Base-by-base conservation (phyloP, 306 rosid species). In the Fragaria ananassa region DNA sequence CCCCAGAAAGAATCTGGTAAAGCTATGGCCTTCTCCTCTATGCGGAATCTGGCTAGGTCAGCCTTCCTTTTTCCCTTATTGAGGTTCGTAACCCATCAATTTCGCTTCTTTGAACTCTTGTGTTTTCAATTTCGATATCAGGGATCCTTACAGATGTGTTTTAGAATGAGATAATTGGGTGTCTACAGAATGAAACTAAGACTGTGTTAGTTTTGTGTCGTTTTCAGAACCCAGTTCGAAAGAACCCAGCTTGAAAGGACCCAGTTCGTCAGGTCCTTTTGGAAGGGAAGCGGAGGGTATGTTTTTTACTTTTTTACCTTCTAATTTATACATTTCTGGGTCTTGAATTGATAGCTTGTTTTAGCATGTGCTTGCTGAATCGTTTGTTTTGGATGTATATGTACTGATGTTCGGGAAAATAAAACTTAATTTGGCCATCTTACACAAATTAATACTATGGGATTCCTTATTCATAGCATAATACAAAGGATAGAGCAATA, bases 151-250 rank as follows among this genome's bases (percentile, higher is more conserved):
- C 39, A 5, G 39, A 18, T 6, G 57, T 18, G 61, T 8, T n/a
- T n/a, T 11, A 54, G 11, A 19, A 8, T 19, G 39, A 35, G 39
- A 35, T 35, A 19, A 21, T 57, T 39, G 44, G 44, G 44, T 6
- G 44, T 39, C 5, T 39, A 39, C 9, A 39, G 44, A 9, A 42
- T 12, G 18, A 4, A 13, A 47, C 1, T 47, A 46, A 12, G n/a
- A 27, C 41, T 58, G 3, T 27, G 39, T 61, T 29, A 10, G 6
- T 12, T 14, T 15, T 13, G 1, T 8, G 4, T 31, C 34, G 34
- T 61, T 27, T 61, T 29, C 41, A 61, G 66, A 15, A 58, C 64
- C 65, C 65, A 60, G 37, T 60, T 60, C 39, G 64, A 58, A 58
- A 58, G 35, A 25, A 60, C 37, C 14, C 65, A 12, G 1, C 66